Percentiles rank a stretch among this genome's conserved stretches.
phyloP scores from a whole-genome alignment of 257 asterid genomes.

The Cruciata laevipes region DNA sequence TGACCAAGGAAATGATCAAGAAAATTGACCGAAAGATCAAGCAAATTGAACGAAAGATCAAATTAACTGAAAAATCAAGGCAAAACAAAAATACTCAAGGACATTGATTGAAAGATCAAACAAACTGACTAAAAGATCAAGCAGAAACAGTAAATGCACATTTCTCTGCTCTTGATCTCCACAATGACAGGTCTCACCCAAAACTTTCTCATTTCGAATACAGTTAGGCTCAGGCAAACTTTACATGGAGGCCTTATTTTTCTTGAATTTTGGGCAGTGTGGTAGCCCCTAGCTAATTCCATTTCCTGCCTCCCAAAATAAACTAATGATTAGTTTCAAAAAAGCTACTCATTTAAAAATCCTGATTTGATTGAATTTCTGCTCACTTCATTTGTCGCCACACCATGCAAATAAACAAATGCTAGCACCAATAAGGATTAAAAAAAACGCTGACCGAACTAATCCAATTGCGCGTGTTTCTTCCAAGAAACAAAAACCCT shows the following conservation, averaged over 20 bases:
- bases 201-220: too few relatives aligned
- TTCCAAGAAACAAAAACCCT: slow-evolving; percentile 8
- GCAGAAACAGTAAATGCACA: too few relatives aligned
- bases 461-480: slow-evolving; percentile 49
- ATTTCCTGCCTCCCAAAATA: slow-evolving; percentile 29
- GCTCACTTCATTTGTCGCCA: slow-evolving; percentile 35
- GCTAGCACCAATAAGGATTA: neutral
- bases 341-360: slow-evolving; percentile 32
- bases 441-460: slow-evolving; percentile 33
- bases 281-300: slow-evolving; percentile 17
- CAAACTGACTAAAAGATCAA: too few relatives aligned
- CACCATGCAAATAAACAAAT: slow-evolving; percentile 14
- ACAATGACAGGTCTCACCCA: too few relatives aligned
- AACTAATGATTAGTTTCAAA: slow-evolving; percentile 30
- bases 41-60: too few relatives aligned
- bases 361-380: slow-evolving; percentile 24
- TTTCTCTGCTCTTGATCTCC: too few relatives aligned
- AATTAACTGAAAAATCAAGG: too few relatives aligned
- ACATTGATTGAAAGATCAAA: too few relatives aligned
- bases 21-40: too few relatives aligned
- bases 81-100: too few relatives aligned
- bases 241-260: too few relatives aligned
- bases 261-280: slow-evolving; percentile 24
- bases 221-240: neutral
- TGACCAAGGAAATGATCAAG: too few relatives aligned